Evolutionary conservation across 768 basidiomycete genomes (phyloP).

Genomic region (Mycena amicta): DNA sequence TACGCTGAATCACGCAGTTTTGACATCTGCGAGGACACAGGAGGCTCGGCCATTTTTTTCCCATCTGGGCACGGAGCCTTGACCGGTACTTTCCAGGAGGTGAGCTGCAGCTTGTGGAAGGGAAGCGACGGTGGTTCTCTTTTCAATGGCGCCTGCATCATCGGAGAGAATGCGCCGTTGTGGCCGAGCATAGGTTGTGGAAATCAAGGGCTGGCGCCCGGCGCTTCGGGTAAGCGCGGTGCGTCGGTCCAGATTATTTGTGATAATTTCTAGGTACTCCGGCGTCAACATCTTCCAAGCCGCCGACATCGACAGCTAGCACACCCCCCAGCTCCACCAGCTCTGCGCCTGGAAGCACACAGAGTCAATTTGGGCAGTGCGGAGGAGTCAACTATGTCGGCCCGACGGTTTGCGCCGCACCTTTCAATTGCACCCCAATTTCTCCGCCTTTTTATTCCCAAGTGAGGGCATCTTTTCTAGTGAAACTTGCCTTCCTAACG

Average conservation of each 20-base stretch:
- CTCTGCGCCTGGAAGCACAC: not conserved
- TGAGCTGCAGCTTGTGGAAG: conserved; percentile 58
- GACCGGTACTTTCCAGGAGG: conserved; percentile 55
- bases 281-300: not conserved
- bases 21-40: conserved; percentile 63
- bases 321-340: not conserved
- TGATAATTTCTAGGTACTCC: not conserved
- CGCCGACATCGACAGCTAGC: conserved; percentile 1
- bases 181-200: conserved; percentile 59
- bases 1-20: conserved; percentile 40
- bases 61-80: conserved; percentile 57
- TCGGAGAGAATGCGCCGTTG: conserved; percentile 46
- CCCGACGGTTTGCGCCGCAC: conserved; percentile 14
- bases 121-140: conserved; percentile 51
- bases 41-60: conserved; percentile 56
- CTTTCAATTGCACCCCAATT: conserved; percentile 5
- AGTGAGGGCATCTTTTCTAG: too few species aligned
- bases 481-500: too few species aligned
- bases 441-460: conserved; percentile 19
- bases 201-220: conserved; percentile 34
- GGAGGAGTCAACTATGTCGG: conserved; percentile 16
- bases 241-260: not conserved
- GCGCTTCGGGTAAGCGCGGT: conserved; percentile 10
- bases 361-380: conserved; percentile 18
- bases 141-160: conserved; percentile 55